Conservation (phyloP, 2,329 filamentous ascomycete genomes). For the Ceratocystis eucalypticola region DNA sequence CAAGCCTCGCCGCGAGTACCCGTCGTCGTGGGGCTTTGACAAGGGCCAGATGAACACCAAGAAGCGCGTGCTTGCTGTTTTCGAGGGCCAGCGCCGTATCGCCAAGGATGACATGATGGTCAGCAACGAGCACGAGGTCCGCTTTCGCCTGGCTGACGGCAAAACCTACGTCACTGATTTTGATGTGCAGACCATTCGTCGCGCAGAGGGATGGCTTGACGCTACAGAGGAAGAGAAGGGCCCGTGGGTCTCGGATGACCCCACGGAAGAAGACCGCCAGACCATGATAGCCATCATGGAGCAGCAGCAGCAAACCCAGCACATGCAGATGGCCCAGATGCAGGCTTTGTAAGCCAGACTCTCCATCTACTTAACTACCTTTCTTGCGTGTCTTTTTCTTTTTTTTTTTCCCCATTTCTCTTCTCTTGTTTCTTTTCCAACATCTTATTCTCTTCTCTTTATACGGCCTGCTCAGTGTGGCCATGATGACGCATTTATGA, state of each 20-base stretch:
- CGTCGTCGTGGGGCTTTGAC: slow-evolving; percentile 83
- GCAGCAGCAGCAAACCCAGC: slow-evolving; percentile 1
- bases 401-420: slow-evolving; percentile 12
- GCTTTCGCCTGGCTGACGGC: slow-evolving; percentile 62
- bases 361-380: not conserved
- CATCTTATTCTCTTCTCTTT: not conserved
- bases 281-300: slow-evolving; percentile 30
- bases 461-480: slow-evolving; percentile 1
- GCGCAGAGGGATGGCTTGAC: slow-evolving; percentile 69
- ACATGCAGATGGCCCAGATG: slow-evolving; percentile 3
- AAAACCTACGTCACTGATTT: slow-evolving; percentile 82
- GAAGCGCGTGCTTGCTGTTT: slow-evolving; percentile 88
- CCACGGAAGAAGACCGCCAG: slow-evolving; percentile 47
- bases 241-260: slow-evolving; percentile 63
- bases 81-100: slow-evolving; percentile 72
- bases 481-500: slow-evolving; percentile 6
- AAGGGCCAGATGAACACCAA: slow-evolving; percentile 95
- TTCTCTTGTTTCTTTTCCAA: slow-evolving; percentile 15
- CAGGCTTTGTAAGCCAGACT: not conserved
- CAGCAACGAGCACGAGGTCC: slow-evolving; percentile 84
- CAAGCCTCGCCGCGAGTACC: slow-evolving; percentile 89
- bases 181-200: slow-evolving; percentile 76
- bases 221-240: slow-evolving; percentile 81
- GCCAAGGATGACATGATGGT: slow-evolving; percentile 99
- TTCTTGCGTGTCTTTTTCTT: slow-evolving; percentile 5